Base-by-base conservation (phyloP, 257 asterid species). In the Solanum chaucha region DNA sequence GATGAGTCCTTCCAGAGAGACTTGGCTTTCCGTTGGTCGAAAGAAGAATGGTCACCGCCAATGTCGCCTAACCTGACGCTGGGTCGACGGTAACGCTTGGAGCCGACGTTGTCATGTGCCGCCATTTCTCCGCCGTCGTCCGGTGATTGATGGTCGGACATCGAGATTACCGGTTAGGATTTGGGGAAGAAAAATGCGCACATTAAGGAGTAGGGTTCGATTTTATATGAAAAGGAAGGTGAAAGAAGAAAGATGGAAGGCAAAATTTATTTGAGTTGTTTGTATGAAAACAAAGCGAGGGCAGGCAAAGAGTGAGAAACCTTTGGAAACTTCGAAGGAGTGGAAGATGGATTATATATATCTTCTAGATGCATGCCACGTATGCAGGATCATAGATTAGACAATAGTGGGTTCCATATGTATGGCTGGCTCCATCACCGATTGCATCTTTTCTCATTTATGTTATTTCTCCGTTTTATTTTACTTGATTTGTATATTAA, bases 81-180 rank as follows among this genome's bases (percentile, higher is more conserved):
- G 15, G 90, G 90, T 6, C 88, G 86, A 34, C 90, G 87, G 59
- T 86, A 86, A 36, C 90, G 86, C 51, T 88, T 88, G 4, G 87
- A 46, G 1, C 78, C 90, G 17, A 44, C 14, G 38, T 68, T 36
- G 61, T 68, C 70, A 8, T 28, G 61, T 24, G 87, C 87, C 10
- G 8, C 46, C 87, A 55, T 34, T n/a, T 22, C 80, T 40, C 68
- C 82, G 70, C 68, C 67, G 35, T 85, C 12, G 14, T 19, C 82
- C 46, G 81, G 38, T 38, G 87, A 58, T 11, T 22, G 67, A 9
- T 34, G 4, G 32, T 17, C 86, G 8, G 80, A 40, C 87, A 40
- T 85, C 10, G 28, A 30, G 19, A 70, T 1, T 8, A 48, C 36
- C 67, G 46, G 82, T 78, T 78, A 78, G 38, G 84, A 15, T 44